Conservation (phyloP, 2,329 filamentous ascomycete species). For the Alternaria brassicicola region DNA sequence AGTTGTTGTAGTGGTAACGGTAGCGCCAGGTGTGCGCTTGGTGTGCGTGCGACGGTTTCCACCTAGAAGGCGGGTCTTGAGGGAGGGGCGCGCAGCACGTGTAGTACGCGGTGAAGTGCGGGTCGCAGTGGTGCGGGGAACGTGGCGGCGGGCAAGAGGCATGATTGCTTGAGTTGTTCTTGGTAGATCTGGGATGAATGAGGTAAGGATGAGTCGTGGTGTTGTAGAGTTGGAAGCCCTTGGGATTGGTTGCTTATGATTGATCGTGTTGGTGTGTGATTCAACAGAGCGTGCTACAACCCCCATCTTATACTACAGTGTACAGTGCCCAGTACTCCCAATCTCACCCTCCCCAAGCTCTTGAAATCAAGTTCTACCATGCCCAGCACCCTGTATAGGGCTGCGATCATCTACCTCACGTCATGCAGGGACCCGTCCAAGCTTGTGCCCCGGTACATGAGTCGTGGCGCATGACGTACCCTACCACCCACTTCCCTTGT, state of each 20-base stretch:
- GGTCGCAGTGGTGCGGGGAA: constrained; percentile 26
- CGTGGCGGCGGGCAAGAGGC: constrained; percentile 37
- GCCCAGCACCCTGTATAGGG: constrained; percentile 11
- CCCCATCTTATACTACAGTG: constrained; percentile 15
- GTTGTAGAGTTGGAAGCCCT: neutral
- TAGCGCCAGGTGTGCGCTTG: constrained; percentile 39
- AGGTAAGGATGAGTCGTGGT: neutral
- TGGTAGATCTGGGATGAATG: constrained; percentile 7
- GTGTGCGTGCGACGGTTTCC: constrained; percentile 43
- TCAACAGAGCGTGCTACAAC: neutral
- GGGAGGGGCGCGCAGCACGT: constrained; percentile 51
- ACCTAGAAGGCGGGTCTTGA: constrained; percentile 62
- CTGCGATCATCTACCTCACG: constrained; percentile 24
- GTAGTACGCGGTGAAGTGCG: constrained; percentile 37
- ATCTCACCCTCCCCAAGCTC: constrained; percentile 1
- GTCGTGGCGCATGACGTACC: constrained; percentile 27
- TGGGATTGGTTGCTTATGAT: neutral
- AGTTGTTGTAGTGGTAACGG: constrained; percentile 48
- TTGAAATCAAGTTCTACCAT: constrained; percentile 32
- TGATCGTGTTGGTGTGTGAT: neutral
- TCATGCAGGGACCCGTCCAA: constrained; percentile 33
- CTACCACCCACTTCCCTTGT: neutral
- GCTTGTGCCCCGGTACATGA: neutral
- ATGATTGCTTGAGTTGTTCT: constrained; percentile 18
- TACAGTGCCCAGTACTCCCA: neutral